Evolutionary conservation across 768 basidiomycete genomes (phyloP).

Genomic region (Leccinum imitatum): DNA sequence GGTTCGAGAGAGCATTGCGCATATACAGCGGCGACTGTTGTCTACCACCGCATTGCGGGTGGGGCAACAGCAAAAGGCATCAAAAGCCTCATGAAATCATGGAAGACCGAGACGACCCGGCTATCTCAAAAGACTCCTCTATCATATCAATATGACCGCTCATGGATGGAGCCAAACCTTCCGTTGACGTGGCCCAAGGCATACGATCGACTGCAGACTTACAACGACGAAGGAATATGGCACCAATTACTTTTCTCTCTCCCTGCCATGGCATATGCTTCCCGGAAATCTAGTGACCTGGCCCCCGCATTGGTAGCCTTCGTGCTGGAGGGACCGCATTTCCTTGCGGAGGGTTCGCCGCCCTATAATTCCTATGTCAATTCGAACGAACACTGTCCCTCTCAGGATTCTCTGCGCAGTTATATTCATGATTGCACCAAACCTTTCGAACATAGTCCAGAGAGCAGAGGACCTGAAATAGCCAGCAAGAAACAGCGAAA

Average conservation of each 20-base stretch:
- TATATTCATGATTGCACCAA: background rate
- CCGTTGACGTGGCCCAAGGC: constrained; percentile 25
- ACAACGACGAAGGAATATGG: constrained; percentile 8
- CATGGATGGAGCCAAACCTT: too few relatives aligned
- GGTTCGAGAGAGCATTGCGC: constrained; percentile 16
- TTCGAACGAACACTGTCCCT: constrained; percentile 10
- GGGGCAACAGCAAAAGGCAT: background rate
- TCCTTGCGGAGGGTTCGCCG: constrained; percentile 16
- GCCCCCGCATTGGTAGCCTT: constrained; percentile 35
- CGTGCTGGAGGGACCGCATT: constrained; percentile 10
- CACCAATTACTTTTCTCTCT: constrained; percentile 32
- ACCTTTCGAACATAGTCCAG: constrained; percentile 14
- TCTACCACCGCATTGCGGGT: background rate
- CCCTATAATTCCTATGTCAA: constrained; percentile 11
- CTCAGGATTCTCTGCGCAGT: background rate
- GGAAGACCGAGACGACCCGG: background rate
- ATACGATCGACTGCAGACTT: constrained; percentile 27
- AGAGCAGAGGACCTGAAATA: background rate
- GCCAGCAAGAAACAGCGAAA: background rate
- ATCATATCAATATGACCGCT: constrained; percentile 7
- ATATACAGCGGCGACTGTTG: constrained; percentile 12
- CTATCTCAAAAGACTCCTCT: background rate
- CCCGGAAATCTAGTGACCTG: constrained; percentile 10
- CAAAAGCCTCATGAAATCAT: constrained; percentile 10
- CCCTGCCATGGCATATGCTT: constrained; percentile 33